Conservation (phyloP, 2,329 filamentous ascomycete species). For the Paecilomyces formosus region DNA sequence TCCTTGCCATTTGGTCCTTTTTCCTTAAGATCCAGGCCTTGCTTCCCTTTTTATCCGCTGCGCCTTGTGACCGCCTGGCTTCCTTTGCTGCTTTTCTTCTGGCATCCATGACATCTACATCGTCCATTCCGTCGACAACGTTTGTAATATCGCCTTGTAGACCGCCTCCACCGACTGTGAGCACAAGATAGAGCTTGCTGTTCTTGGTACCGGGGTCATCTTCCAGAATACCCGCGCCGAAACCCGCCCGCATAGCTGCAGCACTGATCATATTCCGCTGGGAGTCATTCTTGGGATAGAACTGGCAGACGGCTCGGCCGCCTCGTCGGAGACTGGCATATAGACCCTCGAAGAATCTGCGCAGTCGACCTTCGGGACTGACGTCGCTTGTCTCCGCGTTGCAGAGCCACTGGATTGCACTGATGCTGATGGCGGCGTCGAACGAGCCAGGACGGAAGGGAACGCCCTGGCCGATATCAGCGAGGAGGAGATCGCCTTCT, state of each 20-base stretch:
- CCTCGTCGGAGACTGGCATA: constrained; percentile 79
- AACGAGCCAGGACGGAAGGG: constrained; percentile 89
- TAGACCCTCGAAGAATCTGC: constrained; percentile 84
- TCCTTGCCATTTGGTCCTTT: constrained; percentile 87
- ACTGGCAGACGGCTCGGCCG: constrained; percentile 88
- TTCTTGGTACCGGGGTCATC: constrained; percentile 97
- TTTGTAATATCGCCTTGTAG: constrained; percentile 71
- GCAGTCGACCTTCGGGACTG: constrained; percentile 66
- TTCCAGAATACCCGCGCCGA: constrained; percentile 88
- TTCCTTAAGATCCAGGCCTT: constrained; percentile 50
- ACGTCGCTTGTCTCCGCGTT: constrained; percentile 89
- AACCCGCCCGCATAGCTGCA: constrained; percentile 87
- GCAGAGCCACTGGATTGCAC: constrained; percentile 96
- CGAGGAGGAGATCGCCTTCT: constrained; percentile 86
- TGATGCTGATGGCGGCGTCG: constrained; percentile 91
- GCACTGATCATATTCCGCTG: constrained; percentile 88
- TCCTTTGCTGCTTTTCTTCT: constrained; percentile 44
- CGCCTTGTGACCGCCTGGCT: constrained; percentile 37
- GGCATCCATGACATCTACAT: constrained; percentile 71
- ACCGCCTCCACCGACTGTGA: constrained; percentile 75
- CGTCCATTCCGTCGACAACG: constrained; percentile 82
- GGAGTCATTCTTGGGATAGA: constrained; percentile 92
- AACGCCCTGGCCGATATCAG: constrained; percentile 91
- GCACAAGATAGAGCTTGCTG: constrained; percentile 87
- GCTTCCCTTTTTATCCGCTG: constrained; percentile 41